These are phyloP conservation scores for Saccharomycopsis microspora DNA, from an alignment of 805 yeast genomes.

Conservation along the genomic window DNA sequence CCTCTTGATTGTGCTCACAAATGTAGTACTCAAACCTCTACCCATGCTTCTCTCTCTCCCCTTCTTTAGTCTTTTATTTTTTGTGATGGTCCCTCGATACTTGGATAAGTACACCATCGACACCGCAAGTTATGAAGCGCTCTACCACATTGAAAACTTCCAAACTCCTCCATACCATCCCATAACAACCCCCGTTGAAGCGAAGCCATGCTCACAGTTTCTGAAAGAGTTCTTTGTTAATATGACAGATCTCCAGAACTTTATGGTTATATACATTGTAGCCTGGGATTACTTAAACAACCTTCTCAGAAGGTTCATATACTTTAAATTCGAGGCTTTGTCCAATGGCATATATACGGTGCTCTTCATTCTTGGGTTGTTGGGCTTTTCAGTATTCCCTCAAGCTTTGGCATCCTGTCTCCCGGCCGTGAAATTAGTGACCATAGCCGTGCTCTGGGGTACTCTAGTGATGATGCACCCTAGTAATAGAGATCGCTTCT, in stretches of 20 bases:
- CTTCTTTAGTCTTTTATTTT: slow-evolving; percentile 37
- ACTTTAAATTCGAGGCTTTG: slow-evolving; percentile 49
- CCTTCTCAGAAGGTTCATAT: slow-evolving; percentile 44
- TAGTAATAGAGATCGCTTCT: slow-evolving; percentile 31
- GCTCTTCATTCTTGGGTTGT: slow-evolving; percentile 23
- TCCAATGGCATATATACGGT: slow-evolving; percentile 40
- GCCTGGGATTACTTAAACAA: slow-evolving; percentile 46
- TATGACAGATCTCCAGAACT: slow-evolving; percentile 76
- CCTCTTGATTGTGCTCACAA: slow-evolving; percentile 36
- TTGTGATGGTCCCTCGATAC: slow-evolving; percentile 60
- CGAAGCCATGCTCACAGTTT: slow-evolving; percentile 40
- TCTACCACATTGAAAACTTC: slow-evolving; percentile 22
- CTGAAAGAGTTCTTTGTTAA: slow-evolving; percentile 70
- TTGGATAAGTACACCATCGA: slow-evolving; percentile 34
- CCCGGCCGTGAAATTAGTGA: slow-evolving; percentile 26
- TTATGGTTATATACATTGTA: slow-evolving; percentile 53
- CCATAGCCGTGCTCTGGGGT: slow-evolving; percentile 40
- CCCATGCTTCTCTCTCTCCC: slow-evolving; percentile 42
- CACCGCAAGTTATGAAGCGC: background rate
- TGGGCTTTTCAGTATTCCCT: slow-evolving; percentile 23
- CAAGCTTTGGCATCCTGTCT: slow-evolving; percentile 20
- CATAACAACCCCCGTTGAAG: slow-evolving; percentile 20
- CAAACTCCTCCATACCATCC: slow-evolving; percentile 42
- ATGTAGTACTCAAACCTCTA: slow-evolving; percentile 49
- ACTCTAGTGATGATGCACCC: slow-evolving; percentile 40